Evolutionary conservation across 805 yeast genomes (phyloP), one percentile per base, ranked within the genome.

Genomic region (Kuraishia cidri): DNA sequence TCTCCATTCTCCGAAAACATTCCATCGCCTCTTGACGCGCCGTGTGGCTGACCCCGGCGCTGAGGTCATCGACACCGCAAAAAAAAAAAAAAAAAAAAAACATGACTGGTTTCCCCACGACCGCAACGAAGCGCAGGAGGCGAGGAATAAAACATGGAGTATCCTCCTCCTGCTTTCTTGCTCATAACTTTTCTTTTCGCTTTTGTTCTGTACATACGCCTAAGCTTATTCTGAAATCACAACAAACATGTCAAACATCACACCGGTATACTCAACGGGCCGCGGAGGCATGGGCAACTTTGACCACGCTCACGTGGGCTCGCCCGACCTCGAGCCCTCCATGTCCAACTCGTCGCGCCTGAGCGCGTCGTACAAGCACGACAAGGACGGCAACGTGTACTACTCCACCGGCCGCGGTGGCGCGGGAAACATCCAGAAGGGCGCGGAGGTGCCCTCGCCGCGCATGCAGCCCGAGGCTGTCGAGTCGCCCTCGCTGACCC

Each of bases 371-470:
- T 48, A 42, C 37, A 42, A 43, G 33, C 54, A 51, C 15, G 57
- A 52, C 30, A 49, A 44, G 25, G 41, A 52, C 17, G 59, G 56
- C 3, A 43, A 50, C 11, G 58, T 59, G 5, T 60, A 58, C 37
- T 59, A 66, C 37, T 62, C 73, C n/a, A 65, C 76, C 0, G 77
- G 78, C 6, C 53, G 78, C 41, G 79, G 79, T 20, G 79, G 78
- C 7, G 72, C 71, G 4, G 75, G 75, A 10, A 72, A 72, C 43
- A 60, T 69, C 30, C 50, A 59, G 32, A 54, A 62, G 21, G 54
- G 64, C 6, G 50, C 52, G 24, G 53, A 55, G 22, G 46, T 56
- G 2, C 77, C 75, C 3, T 60, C 68, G 8, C 75, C 75, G 4
- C 37, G 42, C 11, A 23, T 29, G 40, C 62, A 53, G 34, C 54